Evolutionary conservation across 495 filamentous ascomycete genomes (phyloP).

Genomic region (Lophium mytilinum): DNA sequence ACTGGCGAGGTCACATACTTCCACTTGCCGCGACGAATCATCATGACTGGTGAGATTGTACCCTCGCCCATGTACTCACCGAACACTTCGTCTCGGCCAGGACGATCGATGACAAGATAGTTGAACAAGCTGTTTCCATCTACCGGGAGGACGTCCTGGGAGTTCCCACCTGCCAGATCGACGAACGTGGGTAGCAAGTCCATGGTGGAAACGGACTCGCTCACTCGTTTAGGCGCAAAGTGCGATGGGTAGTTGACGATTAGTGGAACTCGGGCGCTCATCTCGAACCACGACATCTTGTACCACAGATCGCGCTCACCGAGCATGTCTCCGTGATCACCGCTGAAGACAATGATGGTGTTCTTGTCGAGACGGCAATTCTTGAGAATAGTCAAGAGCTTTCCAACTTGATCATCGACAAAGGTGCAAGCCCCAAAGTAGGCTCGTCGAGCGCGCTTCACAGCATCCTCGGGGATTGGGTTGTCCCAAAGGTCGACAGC

Average conservation of each 20-base stretch:
- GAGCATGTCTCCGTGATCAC: constrained; percentile 90
- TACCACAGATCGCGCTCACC: constrained; percentile 87
- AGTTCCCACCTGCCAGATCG: constrained; percentile 60
- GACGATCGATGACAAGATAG: constrained; percentile 51
- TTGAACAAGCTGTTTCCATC: constrained; percentile 69
- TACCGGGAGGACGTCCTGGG: constrained; percentile 58
- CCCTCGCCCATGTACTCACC: constrained; percentile 88
- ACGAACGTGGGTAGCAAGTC: constrained; percentile 80
- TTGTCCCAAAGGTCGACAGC: constrained; percentile 73
- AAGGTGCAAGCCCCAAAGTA: constrained; percentile 88
- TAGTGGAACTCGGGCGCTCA: constrained; percentile 73
- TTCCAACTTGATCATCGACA: constrained; percentile 79
- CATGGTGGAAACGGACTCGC: constrained; percentile 73
- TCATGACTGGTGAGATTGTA: constrained; percentile 76
- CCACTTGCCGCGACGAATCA: constrained; percentile 76
- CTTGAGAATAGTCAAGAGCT: constrained; percentile 63
- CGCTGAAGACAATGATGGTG: constrained; percentile 79
- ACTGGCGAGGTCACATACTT: constrained; percentile 77
- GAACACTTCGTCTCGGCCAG: constrained; percentile 64
- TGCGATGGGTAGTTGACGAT: constrained; percentile 62
- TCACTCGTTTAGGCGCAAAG: constrained; percentile 60
- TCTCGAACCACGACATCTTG: constrained; percentile 89
- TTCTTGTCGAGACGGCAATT: constrained; percentile 67
- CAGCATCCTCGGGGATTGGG: constrained; percentile 68
- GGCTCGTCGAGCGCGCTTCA: constrained; percentile 68